Conservation (phyloP, 2,329 filamentous ascomycete species). For the Coniella vitis region DNA sequence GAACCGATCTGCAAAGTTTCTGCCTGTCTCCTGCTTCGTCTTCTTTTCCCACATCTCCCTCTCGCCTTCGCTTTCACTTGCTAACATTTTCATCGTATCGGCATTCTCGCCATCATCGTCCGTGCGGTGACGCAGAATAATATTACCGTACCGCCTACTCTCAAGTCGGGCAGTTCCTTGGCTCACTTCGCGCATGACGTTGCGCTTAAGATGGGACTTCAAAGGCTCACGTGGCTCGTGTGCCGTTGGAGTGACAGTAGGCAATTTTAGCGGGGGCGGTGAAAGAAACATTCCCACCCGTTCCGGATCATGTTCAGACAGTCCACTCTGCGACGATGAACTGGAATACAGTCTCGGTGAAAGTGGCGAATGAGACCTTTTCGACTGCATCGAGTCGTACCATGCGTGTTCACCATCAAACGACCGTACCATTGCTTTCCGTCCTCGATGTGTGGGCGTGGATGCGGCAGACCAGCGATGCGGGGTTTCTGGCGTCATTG, state of each 20-base stretch:
- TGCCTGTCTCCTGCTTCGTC: background rate
- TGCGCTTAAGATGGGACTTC: constrained; percentile 7
- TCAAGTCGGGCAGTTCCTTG: constrained; percentile 3
- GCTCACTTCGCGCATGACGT: background rate
- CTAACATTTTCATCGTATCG: constrained; percentile 5
- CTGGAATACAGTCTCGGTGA: background rate
- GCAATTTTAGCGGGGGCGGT: background rate
- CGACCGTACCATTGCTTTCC: background rate
- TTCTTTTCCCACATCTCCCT: background rate
- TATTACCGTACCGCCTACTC: constrained; percentile 2
- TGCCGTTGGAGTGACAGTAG: background rate
- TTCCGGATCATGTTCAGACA: constrained; percentile 6
- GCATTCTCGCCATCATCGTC: background rate
- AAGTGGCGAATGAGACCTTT: constrained; percentile 1
- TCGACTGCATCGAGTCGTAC: constrained; percentile 9
- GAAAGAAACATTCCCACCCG: constrained; percentile 10
- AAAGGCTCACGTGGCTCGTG: background rate
- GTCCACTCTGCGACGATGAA: constrained; percentile 7
- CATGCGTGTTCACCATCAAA: constrained; percentile 6
- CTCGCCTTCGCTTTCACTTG: background rate
- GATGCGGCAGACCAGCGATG: constrained; percentile 3
- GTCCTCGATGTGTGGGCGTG: background rate
- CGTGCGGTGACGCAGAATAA: background rate
- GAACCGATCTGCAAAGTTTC: constrained; percentile 8
- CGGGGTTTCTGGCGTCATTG: background rate